phyloP scores from a whole-genome alignment of 176 grass and related monocot species.

The Otatea glauca region DNA sequence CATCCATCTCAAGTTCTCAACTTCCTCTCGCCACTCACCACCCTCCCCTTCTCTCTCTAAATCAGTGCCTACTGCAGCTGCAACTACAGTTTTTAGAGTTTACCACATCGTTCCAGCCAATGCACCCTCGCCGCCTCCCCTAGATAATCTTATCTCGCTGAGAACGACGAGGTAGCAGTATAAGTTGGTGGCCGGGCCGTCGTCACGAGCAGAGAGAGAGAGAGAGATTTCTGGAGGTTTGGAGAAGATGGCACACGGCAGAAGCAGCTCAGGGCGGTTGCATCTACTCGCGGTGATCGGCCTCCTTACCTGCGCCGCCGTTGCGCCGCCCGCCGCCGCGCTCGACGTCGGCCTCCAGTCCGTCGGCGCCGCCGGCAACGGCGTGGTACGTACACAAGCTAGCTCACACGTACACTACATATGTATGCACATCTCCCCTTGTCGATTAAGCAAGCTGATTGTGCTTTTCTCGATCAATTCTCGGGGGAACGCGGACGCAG shows the following conservation, averaged over 20 bases:
- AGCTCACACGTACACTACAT: background rate
- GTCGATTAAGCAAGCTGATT: background rate
- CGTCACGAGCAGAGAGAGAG: background rate
- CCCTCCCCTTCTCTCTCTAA: background rate
- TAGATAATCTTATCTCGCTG: constrained; percentile 24
- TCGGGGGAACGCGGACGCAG: constrained; percentile 35
- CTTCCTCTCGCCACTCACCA: background rate
- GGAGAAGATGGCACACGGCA: constrained; percentile 12
- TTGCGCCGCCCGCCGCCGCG: constrained; percentile 51
- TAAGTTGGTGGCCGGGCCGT: constrained; percentile 8
- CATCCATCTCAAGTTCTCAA: background rate
- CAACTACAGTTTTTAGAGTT: constrained; percentile 33
- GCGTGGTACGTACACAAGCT: constrained; percentile 48
- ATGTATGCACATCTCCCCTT: background rate
- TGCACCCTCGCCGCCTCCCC: background rate
- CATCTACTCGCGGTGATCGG: background rate
- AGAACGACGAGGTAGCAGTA: background rate
- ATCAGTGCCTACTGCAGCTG: constrained; percentile 6
- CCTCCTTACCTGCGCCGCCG: constrained; percentile 10
- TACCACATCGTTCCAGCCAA: constrained; percentile 18
- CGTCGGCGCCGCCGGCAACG: constrained; percentile 41
- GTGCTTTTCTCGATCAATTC: constrained; percentile 22
- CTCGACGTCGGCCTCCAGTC: constrained; percentile 77
- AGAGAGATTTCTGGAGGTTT: background rate
- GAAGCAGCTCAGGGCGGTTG: background rate